phyloP scores from a whole-genome alignment of 306 rosid species.

The Mimosa bimucronata region DNA sequence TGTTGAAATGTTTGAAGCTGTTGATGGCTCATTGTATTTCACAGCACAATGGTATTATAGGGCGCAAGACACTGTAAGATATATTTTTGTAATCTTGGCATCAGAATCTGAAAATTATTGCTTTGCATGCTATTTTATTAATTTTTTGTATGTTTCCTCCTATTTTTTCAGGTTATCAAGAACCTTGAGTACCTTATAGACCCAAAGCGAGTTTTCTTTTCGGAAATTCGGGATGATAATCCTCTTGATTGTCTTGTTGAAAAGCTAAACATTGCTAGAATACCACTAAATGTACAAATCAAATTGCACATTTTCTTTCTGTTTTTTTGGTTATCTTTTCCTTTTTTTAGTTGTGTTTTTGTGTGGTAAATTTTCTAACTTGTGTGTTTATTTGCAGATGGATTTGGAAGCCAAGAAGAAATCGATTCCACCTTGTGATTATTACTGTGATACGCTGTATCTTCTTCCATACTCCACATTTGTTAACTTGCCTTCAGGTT shows the following conservation, averaged over 20 bases:
- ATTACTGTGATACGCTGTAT: constrained; percentile 61
- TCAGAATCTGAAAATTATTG: not conserved
- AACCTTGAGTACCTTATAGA: constrained; percentile 52
- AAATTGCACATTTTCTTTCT: not conserved
- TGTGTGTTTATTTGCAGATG: constrained; percentile 36
- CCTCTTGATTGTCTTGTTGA: constrained; percentile 67
- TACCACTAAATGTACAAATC: constrained; percentile 50
- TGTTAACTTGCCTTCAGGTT: constrained; percentile 62
- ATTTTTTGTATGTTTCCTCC: not conserved
- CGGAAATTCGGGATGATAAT: constrained; percentile 71
- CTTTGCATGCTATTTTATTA: not conserved
- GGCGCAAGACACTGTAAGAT: constrained; percentile 74
- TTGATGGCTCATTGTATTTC: constrained; percentile 56
- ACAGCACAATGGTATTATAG: constrained; percentile 88
- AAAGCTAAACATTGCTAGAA: constrained; percentile 45
- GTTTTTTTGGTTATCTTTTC: not conserved
- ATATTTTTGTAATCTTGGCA: not conserved
- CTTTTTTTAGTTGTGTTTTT: not conserved
- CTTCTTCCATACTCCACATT: constrained; percentile 63
- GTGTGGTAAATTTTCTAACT: not conserved
- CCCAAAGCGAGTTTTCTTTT: constrained; percentile 67
- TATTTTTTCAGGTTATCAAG: constrained; percentile 54
- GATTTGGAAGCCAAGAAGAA: constrained; percentile 44
- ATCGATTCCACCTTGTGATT: constrained; percentile 49
- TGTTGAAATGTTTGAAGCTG: constrained; percentile 69